Conservation (phyloP, 2,329 filamentous ascomycete genomes). For the Alternaria sp. region DNA sequence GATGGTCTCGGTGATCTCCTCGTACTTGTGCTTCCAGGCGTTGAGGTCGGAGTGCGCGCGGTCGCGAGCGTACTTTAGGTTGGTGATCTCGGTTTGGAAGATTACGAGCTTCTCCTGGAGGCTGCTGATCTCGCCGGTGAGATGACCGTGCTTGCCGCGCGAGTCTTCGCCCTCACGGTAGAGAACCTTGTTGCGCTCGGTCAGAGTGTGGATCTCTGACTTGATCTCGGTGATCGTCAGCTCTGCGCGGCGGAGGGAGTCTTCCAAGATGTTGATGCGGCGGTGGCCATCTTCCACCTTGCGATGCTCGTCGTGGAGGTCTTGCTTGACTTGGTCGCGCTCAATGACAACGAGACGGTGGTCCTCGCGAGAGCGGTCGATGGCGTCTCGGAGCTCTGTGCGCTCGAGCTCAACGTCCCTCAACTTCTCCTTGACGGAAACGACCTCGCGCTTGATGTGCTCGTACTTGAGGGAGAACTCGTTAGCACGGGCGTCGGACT, state of each 20-base stretch:
- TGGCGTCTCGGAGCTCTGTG: slow-evolving; percentile 23
- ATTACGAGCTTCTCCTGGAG: slow-evolving; percentile 24
- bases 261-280: slow-evolving; percentile 22
- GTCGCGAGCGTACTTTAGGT: slow-evolving; percentile 24
- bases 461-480: slow-evolving; percentile 32
- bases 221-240: slow-evolving; percentile 18
- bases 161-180: slow-evolving; percentile 25
- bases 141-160: slow-evolving; percentile 22
- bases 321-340: slow-evolving; percentile 32
- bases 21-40: slow-evolving; percentile 34
- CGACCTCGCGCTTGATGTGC: slow-evolving; percentile 30
- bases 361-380: slow-evolving; percentile 26
- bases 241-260: slow-evolving; percentile 30
- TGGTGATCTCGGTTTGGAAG: slow-evolving; percentile 30
- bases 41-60: slow-evolving; percentile 26
- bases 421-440: slow-evolving; percentile 33
- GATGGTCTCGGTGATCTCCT: slow-evolving; percentile 30
- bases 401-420: slow-evolving; percentile 25
- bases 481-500: slow-evolving; percentile 26
- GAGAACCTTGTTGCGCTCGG: slow-evolving; percentile 24
- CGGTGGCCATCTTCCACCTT: slow-evolving; percentile 26
- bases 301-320: slow-evolving; percentile 25
- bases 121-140: slow-evolving; percentile 18
- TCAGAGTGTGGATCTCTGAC: slow-evolving; percentile 23
- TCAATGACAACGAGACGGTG: slow-evolving; percentile 29